Evolutionary conservation across 1,139 yeast genomes (phyloP), one percentile per base, ranked within the genome.

Genomic region (Groenewaldozyma auringiensis): DNA sequence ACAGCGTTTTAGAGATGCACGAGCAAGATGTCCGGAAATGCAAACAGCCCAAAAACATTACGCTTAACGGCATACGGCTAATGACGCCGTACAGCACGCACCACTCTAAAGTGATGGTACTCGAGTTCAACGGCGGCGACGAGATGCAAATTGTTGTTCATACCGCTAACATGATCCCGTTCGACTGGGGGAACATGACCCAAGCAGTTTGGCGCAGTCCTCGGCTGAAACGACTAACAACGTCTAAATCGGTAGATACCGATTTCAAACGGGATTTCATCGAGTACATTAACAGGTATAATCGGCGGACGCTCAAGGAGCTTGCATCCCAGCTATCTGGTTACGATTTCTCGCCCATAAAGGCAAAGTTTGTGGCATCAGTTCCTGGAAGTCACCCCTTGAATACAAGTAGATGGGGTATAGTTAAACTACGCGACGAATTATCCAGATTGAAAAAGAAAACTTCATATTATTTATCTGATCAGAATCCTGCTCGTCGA

Each of bases 71-170:
- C 2, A 58, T 58, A 20, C 40, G 46, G 18, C 42, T 61, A 29
- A 44, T 45, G 36, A 47, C 48, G 38, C 53, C 42, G 31, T 63
- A 48, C 47, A 65, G 61, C 1, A 58, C 63, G 2, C 69, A 65
- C 42, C 69, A 65, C 42, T 53, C 67, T 17, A 65, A 65, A 43
- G 39, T 65, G 49, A 65, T 65, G 69, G 57, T 64, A 4, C 50
- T 64, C 25, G 50, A 53, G 41, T 60, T 57, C 43, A 43, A 44
- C 9, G 42, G 40, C 3, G 21, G 39, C 2, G 51, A 50, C 1
- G 41, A 49, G 6, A 47, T 53, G 16, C 66, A 62, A 42, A 51
- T 65, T 4, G 60, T 64, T 11, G 54, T 65, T 4, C 66, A 62
- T 45, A 65, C 69, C 0, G 65, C 66, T n/a, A 65, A 65, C 40